Base-by-base conservation (phyloP, 306 rosid genomes). In the Rubus idaeus region DNA sequence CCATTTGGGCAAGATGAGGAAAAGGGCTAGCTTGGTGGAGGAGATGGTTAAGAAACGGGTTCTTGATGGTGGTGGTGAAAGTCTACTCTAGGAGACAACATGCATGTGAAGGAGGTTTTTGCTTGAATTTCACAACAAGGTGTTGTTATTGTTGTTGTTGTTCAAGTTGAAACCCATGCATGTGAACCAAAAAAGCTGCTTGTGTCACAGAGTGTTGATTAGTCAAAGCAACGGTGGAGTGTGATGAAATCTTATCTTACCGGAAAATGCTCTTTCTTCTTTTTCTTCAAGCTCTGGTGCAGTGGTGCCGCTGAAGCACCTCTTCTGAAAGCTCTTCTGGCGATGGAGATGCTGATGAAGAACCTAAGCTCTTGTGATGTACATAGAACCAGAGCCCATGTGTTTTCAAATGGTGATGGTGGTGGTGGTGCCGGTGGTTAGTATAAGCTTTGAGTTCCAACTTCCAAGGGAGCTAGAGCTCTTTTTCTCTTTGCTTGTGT, bases 61-160 rank as follows among this genome's bases (percentile, higher is more conserved):
- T 71, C 21, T 6, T 72, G 72, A 66, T 79, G 87, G 62, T 53
- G 86, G 46, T 77, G 84, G 77, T 71, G 60, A n/a, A 73, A 83
- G 93, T 81, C 86, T 77, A 85, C 83, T 78, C 79, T 65, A 70
- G 85, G 88, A 79, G 92, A 84, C 86, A 86, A 85, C 58, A 79
- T 83, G 84, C 95, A 90, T 85, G 97, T 90, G 97, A 78, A 52
- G 46, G 78, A 77, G 81, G 80, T 76, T 41, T 72, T 77, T 82
- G 91, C 96, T 90, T 91, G 66, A 78, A 87, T 75, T 83, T 77
- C 77, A 91, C 93, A 85, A 91, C n/a, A 89, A 84, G 57, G 88
- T 82, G 79, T 73, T 80, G 82, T 87, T 26, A 16, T 13, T 41
- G 42, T 23, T 26, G 8, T 61, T 26, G 18, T 26, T 14, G 21